A percentile compares a stretch with the other conserved stretches of the same genome.
phyloP scores from a whole-genome alignment of 495 filamentous ascomycete species.

The Tuber calosporum region DNA sequence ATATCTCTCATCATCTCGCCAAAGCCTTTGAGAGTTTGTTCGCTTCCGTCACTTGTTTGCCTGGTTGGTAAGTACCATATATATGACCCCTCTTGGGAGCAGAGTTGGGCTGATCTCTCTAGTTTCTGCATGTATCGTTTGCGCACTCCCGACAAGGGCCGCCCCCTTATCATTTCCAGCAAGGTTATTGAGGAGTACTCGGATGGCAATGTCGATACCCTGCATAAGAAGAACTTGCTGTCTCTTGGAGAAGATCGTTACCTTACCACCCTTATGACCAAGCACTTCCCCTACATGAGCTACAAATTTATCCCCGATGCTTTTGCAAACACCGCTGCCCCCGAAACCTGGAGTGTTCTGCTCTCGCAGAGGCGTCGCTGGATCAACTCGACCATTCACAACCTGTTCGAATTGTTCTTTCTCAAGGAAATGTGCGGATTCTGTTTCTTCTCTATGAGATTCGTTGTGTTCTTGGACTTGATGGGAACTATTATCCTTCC shows the following conservation, averaged over 20 bases:
- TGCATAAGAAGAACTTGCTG: slow-evolving; percentile 97
- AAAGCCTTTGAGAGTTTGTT: slow-evolving; percentile 96
- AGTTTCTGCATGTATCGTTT: slow-evolving; percentile 99
- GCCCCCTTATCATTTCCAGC: slow-evolving; percentile 85
- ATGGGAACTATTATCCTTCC: slow-evolving; percentile 90
- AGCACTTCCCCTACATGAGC: slow-evolving; percentile 88
- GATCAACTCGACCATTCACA: slow-evolving; percentile 99
- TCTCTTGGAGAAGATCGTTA: slow-evolving; percentile 96
- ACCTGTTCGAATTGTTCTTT: slow-evolving; percentile 77
- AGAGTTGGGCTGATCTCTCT: slow-evolving; percentile 41
- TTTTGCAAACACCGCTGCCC: slow-evolving; percentile 84
- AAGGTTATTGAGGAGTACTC: slow-evolving; percentile 80
- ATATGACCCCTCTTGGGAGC: neutral
- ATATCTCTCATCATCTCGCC: slow-evolving; percentile 85
- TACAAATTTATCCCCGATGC: slow-evolving; percentile 95
- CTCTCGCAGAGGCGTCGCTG: slow-evolving; percentile 92
- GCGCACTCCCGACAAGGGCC: slow-evolving; percentile 82
- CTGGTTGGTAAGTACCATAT: slow-evolving; percentile 73
- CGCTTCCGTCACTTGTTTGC: slow-evolving; percentile 92
- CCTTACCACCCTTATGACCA: slow-evolving; percentile 94
- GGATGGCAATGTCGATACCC: slow-evolving; percentile 78
- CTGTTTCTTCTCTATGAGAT: slow-evolving; percentile 98
- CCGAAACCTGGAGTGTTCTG: slow-evolving; percentile 85
- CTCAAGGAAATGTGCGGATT: slow-evolving; percentile 93
- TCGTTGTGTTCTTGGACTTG: slow-evolving; percentile 92